Base-by-base conservation (phyloP, 257 asterid species). In the Solanum paucissectum region DNA sequence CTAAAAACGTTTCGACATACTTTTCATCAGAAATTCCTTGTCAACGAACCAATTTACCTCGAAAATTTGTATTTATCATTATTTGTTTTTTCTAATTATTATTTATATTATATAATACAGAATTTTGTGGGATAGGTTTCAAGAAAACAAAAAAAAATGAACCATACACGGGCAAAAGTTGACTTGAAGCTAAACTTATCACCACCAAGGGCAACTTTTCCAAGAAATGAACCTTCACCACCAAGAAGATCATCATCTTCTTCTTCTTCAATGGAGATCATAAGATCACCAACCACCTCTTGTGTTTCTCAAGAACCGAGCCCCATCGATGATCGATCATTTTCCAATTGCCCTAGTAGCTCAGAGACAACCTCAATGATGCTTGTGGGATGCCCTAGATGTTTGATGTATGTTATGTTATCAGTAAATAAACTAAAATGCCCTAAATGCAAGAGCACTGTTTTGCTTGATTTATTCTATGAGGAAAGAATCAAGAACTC, bases 361-460 rank as follows among this genome's bases (percentile, higher is more conserved):
- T 87, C 89, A 12, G 91, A 88, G 60, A 62, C 89, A 12, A 60
- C 73, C 37, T 73, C 90, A 72, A 92, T 93, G 94, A 91, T 93
- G 89, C 88, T 92, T 27, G 91, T 90, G 12, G 95, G 96, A 25
- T 93, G 96, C 87, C 93, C 93, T 4, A 86, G 94, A 10, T 93
- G 96, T 85, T 88, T 93, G 12, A 91, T 93, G 95, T 93, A 93
- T 76, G 93, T 92, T 5, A 92, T 92, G 93, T 89, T 91, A 16
- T 42, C 66, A n/a, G 89, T 87, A 40, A 88, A 90, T 58, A 92
- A 90, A 55, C 95, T 93, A 0, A 93, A 88, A 71, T 92, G 96
- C 83, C 96, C 94, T 8, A 90, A 91, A 79, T 91, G 95, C 90
- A 90, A 92, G 90, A 93, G 92, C 88, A 91, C 93, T 71, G 96